These are phyloP conservation scores for Teratosphaeria gauchensis DNA, from an alignment of 2,329 filamentous ascomycete species.

Conservation along the genomic window DNA sequence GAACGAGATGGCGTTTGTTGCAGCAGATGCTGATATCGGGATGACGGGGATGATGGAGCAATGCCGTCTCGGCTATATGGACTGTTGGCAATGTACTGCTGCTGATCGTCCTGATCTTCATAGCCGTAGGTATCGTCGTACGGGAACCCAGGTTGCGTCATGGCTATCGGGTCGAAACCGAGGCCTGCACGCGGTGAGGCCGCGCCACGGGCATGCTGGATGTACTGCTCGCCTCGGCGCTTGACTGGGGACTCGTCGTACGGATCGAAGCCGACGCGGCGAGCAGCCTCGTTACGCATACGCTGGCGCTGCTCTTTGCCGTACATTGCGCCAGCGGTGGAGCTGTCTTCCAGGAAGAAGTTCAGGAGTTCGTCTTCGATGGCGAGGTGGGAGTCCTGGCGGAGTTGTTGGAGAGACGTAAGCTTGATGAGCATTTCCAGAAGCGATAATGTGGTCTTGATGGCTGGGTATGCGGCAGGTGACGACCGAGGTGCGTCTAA, in stretches of 20 bases:
- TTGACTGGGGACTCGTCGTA: constrained; percentile 64
- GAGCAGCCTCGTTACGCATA: constrained; percentile 50
- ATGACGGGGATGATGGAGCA: constrained; percentile 6
- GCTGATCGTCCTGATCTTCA: constrained; percentile 1
- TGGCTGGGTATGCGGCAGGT: constrained; percentile 24
- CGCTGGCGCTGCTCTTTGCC: constrained; percentile 48
- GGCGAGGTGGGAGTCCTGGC: constrained; percentile 78
- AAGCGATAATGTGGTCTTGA: constrained; percentile 64
- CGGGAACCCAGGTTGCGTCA: constrained; percentile 1
- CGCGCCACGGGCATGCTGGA: constrained; percentile 8
- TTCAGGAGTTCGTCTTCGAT: constrained; percentile 83
- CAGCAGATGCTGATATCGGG: constrained; percentile 6
- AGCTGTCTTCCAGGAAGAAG: constrained; percentile 69
- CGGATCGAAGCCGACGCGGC: constrained; percentile 59
- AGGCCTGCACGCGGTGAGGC: constrained; percentile 6
- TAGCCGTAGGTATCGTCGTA: constrained; percentile 14
- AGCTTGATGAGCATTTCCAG: constrained; percentile 83
- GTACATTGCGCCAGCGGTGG: constrained; percentile 55
- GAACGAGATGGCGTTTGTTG: constrained; percentile 15
- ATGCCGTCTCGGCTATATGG: constrained; percentile 1
- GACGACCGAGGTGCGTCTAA: constrained; percentile 14
- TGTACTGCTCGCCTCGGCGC: constrained; percentile 54
- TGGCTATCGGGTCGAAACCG: constrained; percentile 1
- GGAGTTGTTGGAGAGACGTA: constrained; percentile 80
- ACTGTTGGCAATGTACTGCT: neutral